Conservation (phyloP, 345 rosid species). For the Raphanus sativus region DNA sequence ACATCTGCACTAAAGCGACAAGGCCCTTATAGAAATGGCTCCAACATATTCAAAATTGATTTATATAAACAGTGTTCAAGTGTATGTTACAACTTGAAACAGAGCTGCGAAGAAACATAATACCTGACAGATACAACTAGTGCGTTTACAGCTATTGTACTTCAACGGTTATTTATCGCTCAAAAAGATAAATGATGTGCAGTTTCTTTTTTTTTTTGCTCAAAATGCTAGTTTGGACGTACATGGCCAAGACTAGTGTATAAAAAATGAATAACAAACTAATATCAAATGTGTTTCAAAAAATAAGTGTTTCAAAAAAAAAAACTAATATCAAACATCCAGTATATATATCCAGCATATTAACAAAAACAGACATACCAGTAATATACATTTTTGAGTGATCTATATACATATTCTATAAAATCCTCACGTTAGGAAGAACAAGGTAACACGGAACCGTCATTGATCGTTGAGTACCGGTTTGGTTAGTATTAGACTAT, state of each 20-base stretch:
- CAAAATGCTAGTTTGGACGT: neutral
- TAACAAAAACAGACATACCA: neutral
- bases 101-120: neutral
- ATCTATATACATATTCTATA: neutral
- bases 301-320: neutral
- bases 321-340: neutral
- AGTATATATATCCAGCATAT: neutral
- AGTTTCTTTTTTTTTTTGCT: neutral
- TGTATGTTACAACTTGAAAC: neutral
- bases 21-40: neutral
- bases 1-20: neutral
- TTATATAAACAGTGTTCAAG: neutral
- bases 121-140: neutral
- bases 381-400: neutral
- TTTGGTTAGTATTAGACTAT: neutral
- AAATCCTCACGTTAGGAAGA: neutral
- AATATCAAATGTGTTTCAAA: neutral
- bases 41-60: neutral
- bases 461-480: neutral
- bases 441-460: neutral
- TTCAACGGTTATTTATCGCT: neutral
- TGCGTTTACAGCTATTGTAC: neutral
- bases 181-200: neutral
- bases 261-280: neutral
- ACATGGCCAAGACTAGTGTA: neutral